Evolutionary conservation across 805 yeast genomes (phyloP).

Genomic region (Barnettozyma pratensis): DNA sequence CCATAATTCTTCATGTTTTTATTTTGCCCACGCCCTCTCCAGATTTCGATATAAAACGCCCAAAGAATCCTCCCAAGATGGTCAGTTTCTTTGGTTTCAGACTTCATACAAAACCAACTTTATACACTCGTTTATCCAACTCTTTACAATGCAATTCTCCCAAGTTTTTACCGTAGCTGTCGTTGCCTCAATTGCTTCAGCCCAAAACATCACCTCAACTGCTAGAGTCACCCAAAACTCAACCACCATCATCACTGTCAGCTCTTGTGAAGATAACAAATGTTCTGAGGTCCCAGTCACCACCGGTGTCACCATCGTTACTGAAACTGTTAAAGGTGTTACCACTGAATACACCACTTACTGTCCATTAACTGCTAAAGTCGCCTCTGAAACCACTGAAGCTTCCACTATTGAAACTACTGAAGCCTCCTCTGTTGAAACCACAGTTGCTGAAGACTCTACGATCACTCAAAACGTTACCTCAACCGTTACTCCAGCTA

Average conservation of each 20-base stretch:
- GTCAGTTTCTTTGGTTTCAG: no score
- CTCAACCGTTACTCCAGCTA: conserved; percentile 15
- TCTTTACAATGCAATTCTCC: conserved; percentile 30
- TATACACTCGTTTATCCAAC: conserved; percentile 24
- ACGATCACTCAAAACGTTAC: conserved; percentile 7
- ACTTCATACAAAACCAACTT: conserved; percentile 15
- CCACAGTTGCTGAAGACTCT: conserved; percentile 6
- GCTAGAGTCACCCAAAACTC: background rate
- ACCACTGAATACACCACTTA: conserved; percentile 6
- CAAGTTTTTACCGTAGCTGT: conserved; percentile 25
- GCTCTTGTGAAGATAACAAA: conserved; percentile 5
- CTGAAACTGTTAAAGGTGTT: conserved; percentile 1
- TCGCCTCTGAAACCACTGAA: background rate
- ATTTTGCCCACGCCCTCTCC: no score
- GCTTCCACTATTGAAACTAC: no score
- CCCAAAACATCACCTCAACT: conserved; percentile 16
- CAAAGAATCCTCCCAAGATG: no score
- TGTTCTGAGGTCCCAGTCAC: conserved; percentile 4
- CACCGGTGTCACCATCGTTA: conserved; percentile 6
- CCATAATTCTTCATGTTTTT: no score
- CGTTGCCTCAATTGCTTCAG: conserved; percentile 25
- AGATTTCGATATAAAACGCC: no score
- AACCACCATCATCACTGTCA: background rate
- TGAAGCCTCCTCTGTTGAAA: conserved; percentile 24
- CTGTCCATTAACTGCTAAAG: background rate